phyloP scores from a whole-genome alignment of 2,329 filamentous ascomycete genomes.

The Rugonectria rugulosa region DNA sequence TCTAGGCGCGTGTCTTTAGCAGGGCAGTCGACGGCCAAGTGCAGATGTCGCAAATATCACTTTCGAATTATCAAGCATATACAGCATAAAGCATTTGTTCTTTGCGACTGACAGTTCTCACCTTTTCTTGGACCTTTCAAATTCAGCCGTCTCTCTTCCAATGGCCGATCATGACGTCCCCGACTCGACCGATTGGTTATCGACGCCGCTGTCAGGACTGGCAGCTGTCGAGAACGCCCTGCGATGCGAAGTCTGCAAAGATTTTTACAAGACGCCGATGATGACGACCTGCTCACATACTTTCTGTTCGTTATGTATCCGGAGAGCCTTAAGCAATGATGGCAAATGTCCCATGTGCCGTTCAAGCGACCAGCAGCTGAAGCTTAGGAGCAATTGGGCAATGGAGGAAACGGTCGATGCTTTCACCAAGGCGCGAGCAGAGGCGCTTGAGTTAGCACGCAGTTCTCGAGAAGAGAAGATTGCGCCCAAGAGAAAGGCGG shows the following conservation, averaged over 20 bases:
- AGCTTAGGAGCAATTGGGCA: constrained; percentile 83
- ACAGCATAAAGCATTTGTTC: not conserved
- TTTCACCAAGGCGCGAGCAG: constrained; percentile 72
- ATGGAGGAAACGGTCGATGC: constrained; percentile 84
- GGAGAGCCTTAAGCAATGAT: constrained; percentile 81
- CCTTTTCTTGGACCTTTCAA: not conserved
- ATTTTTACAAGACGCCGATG: constrained; percentile 94
- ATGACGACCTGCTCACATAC: constrained; percentile 95
- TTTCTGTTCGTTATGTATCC: constrained; percentile 96
- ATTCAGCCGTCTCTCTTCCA: not conserved
- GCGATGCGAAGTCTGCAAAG: constrained; percentile 97
- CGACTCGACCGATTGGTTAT: constrained; percentile 87
- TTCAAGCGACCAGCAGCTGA: constrained; percentile 79
- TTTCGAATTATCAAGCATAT: too few relatives aligned
- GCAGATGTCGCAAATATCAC: too few relatives aligned
- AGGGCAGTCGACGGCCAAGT: not conserved
- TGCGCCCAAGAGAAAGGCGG: constrained; percentile 62
- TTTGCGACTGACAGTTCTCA: too few relatives aligned
- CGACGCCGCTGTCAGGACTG: constrained; percentile 72
- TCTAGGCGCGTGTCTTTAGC: constrained; percentile 28
- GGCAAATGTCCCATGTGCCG: constrained; percentile 90
- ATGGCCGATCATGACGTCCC: constrained; percentile 57
- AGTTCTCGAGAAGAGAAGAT: constrained; percentile 24
- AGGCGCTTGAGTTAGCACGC: constrained; percentile 70
- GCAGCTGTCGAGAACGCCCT: constrained; percentile 81